Evolutionary conservation across 257 asterid species (phyloP).

Genomic region (Solanum gandarillasii): DNA sequence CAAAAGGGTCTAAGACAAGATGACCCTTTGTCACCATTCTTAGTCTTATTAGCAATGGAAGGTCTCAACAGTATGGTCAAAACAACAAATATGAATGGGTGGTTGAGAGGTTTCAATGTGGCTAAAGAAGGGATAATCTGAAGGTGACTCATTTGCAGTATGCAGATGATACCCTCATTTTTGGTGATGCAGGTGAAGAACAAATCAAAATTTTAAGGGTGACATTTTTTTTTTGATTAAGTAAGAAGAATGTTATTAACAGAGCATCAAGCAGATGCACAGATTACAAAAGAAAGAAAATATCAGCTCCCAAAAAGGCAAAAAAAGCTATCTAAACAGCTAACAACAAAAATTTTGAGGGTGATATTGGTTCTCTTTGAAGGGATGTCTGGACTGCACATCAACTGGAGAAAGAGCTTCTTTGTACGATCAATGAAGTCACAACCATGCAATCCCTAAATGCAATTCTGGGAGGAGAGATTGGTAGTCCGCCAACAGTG

Average conservation of each 20-base stretch:
- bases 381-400: neutral
- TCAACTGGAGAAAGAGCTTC: neutral
- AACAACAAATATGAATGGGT: neutral
- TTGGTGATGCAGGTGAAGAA: neutral
- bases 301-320: too few relatives aligned
- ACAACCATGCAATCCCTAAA: neutral
- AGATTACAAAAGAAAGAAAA: too few relatives aligned
- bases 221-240: too few relatives aligned
- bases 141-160: neutral
- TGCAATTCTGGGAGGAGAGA: neutral
- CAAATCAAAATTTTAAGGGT: neutral
- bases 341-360: too few relatives aligned
- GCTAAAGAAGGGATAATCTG: neutral
- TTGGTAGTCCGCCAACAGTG: neutral
- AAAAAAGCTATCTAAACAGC: too few relatives aligned
- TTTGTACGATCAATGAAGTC: neutral
- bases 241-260: too few relatives aligned
- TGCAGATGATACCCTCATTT: neutral
- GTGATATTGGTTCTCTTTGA: neutral
- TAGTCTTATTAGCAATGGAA: neutral
- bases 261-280: too few relatives aligned
- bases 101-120: neutral
- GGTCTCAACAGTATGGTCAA: neutral
- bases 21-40: neutral
- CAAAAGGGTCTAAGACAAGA: neutral